phyloP scores from a whole-genome alignment of 495 filamentous ascomycete genomes.

The Schizothecium vesticola region DNA sequence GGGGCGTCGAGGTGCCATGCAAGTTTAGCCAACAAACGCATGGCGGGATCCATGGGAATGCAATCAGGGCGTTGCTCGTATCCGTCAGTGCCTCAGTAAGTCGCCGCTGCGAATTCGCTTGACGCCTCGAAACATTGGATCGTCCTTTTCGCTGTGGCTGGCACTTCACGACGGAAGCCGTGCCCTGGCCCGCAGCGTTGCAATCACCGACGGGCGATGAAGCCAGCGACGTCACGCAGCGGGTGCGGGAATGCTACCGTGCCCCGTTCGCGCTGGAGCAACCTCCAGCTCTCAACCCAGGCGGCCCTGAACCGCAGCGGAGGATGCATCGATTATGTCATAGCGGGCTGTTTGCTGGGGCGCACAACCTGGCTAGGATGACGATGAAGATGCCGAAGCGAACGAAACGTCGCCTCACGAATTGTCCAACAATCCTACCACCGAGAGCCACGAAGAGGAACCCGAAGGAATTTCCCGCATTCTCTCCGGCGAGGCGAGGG shows the following conservation, averaged over 20 bases:
- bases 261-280: not conserved
- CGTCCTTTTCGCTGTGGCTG: not conserved
- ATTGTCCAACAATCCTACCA: not conserved
- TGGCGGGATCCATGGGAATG: not conserved
- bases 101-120: not conserved
- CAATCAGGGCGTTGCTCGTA: constrained; percentile 2
- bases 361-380: not conserved
- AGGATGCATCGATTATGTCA: constrained; percentile 8
- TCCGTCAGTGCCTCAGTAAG: not conserved
- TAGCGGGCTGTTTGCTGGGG: not conserved
- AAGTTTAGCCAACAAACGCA: constrained; percentile 2
- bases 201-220: not conserved
- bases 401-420: not conserved
- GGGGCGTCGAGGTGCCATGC: not conserved
- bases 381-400: not conserved
- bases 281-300: not conserved
- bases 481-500: not conserved
- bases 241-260: not conserved
- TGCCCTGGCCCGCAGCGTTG: not conserved
- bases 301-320: not conserved
- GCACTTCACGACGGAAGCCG: not conserved
- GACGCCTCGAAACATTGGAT: not conserved
- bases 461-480: not conserved
- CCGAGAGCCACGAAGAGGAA: not conserved
- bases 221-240: not conserved